Conservation (phyloP, 345 rosid genomes). For the Eucalyptus erythrocorys region DNA sequence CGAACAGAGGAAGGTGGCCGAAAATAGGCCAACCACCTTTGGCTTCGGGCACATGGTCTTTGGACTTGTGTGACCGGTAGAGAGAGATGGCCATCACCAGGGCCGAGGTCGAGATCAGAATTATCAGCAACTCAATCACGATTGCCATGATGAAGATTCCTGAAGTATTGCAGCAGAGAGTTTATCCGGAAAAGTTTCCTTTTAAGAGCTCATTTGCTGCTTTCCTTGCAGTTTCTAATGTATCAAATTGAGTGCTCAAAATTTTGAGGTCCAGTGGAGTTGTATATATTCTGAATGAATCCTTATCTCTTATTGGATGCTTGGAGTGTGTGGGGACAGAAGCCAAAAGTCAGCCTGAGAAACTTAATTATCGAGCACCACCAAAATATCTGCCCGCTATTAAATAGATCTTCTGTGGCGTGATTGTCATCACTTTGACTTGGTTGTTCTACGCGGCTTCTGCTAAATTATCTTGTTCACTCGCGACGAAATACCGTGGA, state of each 20-base stretch:
- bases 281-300: background rate
- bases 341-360: background rate
- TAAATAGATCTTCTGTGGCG: background rate
- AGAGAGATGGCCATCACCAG: background rate
- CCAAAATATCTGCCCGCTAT: background rate
- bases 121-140: background rate
- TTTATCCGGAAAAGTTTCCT: background rate
- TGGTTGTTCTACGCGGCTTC: background rate
- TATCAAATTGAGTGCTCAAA: background rate
- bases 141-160: background rate
- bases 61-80: background rate
- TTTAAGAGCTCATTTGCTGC: background rate
- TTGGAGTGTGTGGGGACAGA: background rate
- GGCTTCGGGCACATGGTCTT: conserved; percentile 4
- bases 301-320: background rate
- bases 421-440: background rate
- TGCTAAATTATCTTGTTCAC: background rate
- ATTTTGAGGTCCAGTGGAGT: background rate
- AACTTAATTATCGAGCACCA: background rate
- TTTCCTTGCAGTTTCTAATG: background rate
- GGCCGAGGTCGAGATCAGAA: background rate
- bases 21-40: conserved; percentile 25
- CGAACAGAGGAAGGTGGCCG: conserved; percentile 23
- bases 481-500: background rate
- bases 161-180: background rate